Percentiles rank a stretch among this genome's conserved stretches.
Evolutionary conservation across 1,284 basidiomycete genomes (phyloP).

Genomic region (Prillingera fragicola): DNA sequence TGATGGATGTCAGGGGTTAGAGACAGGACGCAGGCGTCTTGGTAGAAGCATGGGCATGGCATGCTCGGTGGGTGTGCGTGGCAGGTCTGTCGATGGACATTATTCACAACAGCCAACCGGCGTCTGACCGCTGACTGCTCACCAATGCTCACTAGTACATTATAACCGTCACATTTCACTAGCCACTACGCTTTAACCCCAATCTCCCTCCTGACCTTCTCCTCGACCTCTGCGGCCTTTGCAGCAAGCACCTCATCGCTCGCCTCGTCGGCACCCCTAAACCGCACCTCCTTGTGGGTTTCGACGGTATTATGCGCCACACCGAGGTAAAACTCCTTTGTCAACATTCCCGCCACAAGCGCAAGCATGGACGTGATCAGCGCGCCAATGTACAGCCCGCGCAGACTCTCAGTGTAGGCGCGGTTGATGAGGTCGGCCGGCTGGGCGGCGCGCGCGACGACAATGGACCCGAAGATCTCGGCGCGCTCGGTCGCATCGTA

Average conservation of each 20-base stretch:
- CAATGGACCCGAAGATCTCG: slow-evolving; percentile 24
- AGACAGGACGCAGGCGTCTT: too few species aligned
- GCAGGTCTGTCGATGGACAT: too few species aligned
- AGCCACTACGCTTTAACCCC: too few species aligned
- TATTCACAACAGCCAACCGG: too few species aligned
- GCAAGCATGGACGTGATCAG: slow-evolving; percentile 21
- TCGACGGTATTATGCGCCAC: slow-evolving; percentile 31
- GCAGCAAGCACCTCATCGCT: slow-evolving; percentile 17
- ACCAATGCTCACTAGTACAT: too few species aligned
- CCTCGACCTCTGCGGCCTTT: slow-evolving; percentile 18
- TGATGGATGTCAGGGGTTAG: too few species aligned
- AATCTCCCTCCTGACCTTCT: slow-evolving; percentile 13
- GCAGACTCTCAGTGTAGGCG: slow-evolving; percentile 24
- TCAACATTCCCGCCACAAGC: slow-evolving; percentile 16
- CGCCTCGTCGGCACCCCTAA: slow-evolving; percentile 18
- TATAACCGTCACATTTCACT: too few species aligned
- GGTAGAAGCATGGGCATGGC: too few species aligned
- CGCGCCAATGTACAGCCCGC: slow-evolving; percentile 20
- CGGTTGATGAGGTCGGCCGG: slow-evolving; percentile 22
- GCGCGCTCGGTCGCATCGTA: slow-evolving; percentile 19
- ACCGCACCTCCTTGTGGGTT: slow-evolving; percentile 23
- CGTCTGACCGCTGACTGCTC: too few species aligned
- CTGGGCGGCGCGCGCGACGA: slow-evolving; percentile 23
- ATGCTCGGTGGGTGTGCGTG: too few species aligned
- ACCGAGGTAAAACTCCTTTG: slow-evolving; percentile 30